Percentiles rank a stretch among this genome's conserved stretches.
phyloP scores from a whole-genome alignment of 352 stramenopile genomes.

The Bremia lactucae region DNA sequence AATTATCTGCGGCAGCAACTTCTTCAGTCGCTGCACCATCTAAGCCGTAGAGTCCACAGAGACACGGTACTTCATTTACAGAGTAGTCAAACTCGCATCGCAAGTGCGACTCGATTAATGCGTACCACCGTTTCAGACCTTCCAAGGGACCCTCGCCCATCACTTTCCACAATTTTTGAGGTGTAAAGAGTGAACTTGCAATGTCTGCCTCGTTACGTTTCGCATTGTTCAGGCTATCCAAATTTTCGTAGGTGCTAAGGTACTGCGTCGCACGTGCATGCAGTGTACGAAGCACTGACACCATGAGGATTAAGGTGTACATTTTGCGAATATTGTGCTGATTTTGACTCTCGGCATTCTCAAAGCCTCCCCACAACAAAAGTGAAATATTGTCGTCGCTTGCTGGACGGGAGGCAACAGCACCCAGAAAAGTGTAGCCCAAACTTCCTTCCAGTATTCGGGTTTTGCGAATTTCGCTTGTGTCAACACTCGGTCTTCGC shows the following conservation, averaged over 20 bases:
- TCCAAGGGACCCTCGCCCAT: slow-evolving; percentile 51
- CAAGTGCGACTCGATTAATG: slow-evolving; percentile 74
- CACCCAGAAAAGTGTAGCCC: slow-evolving; percentile 57
- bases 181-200: slow-evolving; percentile 66
- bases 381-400: slow-evolving; percentile 22
- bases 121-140: slow-evolving; percentile 64
- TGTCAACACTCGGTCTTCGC: slow-evolving; percentile 4
- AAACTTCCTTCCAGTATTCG: slow-evolving; percentile 34
- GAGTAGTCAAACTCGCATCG: slow-evolving; percentile 75
- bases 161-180: slow-evolving; percentile 65
- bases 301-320: slow-evolving; percentile 77
- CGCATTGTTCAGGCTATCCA: slow-evolving; percentile 11
- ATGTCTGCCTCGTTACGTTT: slow-evolving; percentile 38
- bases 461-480: slow-evolving; percentile 10
- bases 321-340: slow-evolving; percentile 65
- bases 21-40: slow-evolving; percentile 36
- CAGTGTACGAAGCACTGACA: slow-evolving; percentile 64
- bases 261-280: slow-evolving; percentile 57
- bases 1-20: slow-evolving; percentile 9
- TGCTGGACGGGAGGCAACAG: slow-evolving; percentile 20
- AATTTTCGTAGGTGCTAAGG: slow-evolving; percentile 28
- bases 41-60: slow-evolving; percentile 65
- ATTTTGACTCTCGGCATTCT: slow-evolving; percentile 19
- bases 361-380: slow-evolving; percentile 23
- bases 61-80: slow-evolving; percentile 52